Evolutionary conservation across 345 rosid species (phyloP), one percentile per base, ranked within the genome.

Genomic region (Zanthoxylum bungeanum): DNA sequence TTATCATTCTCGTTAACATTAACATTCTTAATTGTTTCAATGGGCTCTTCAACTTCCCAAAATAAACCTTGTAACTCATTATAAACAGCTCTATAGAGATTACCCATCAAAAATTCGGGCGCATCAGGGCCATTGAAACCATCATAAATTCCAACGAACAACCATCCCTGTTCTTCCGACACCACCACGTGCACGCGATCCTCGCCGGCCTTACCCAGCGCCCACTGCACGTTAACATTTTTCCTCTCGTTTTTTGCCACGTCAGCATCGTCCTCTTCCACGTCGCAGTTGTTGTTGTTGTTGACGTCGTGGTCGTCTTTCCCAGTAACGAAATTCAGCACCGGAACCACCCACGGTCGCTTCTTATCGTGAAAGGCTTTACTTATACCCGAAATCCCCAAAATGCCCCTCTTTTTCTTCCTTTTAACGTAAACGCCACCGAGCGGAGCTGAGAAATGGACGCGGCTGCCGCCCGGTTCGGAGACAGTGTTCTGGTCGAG

Each of bases 81-180:
- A 74, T 86, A 89, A 70, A 94, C 95, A 51, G 98, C 97, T 37
- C 98, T 86, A 72, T 94, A 94, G 34, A 94, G 99, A 87, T 90
- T 86, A 62, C 91, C 96, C 99, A 94, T 94, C 87, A 92, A 76
- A 87, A 92, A 94, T 62, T 94, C 98, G 1, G 99, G 97, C 36
- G 98, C 98, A 57, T 92, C 98, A 0, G 98, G 98, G 33, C 98
- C 98, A 30, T 94, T 94, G 82, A 94, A 94, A 30, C 98, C 98
- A 73, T 94, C 98, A 69, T 94, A 94, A 77, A 94, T 92, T 70
- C 98, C 98, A 33, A 90, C 98, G 53, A 92, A 94, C 64, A 94
- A 77, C 98, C 98, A 94, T 11, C 98, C 98, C 52, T 92, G 98
- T 82, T 94, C 96, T 84, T 94, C 98, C 44, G 97, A 92, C 42